Base-by-base conservation (phyloP, 2,329 filamentous ascomycete species). In the Chalaropsis thielavioides region DNA sequence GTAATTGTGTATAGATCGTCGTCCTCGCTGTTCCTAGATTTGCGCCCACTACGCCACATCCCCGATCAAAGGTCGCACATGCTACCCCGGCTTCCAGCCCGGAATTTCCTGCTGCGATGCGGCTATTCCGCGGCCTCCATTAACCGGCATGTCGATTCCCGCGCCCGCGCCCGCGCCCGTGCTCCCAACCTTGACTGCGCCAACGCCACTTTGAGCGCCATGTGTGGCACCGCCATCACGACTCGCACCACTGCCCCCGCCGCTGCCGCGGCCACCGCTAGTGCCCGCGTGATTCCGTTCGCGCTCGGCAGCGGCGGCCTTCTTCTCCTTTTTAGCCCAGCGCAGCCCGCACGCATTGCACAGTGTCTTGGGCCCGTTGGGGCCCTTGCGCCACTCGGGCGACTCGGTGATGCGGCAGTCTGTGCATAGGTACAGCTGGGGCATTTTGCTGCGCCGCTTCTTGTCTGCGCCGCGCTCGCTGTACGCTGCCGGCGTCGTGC, bases 401-500 rank as follows among this genome's bases (percentile, higher is more conserved):
- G 90, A 95, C 72, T 96, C 92, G 49, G 95, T 80, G 0, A 90
- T 96, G 79, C 92, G 92, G 75, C 92, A 97, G 74, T 96, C 92
- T 0, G 90, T 92, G 75, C 92, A 97, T 44, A 96, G 90, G 72
- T 96, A 96, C 78, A 96, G 92, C 72, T 96, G 85, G 1, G 82
- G 96, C 59, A 90, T 78, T 74, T 95, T 95, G 78, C 88, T 89
- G 79, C 92, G 87, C 77, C 95, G 95, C 75, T 95, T 92, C 68
- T 90, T 87, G 0, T 83, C 85, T 13, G 80, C 80, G 61, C 87
- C 79, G 61, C 91, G 91, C 22, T 43, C 56, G 44, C 41, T 46
- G 60, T 62, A 62, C 10, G 40, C 27, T 8, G 51, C 24, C 24
- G 51, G 17, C 27, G 58, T 8, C n/a, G 35, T 3, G 10, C n/a